phyloP scores from a whole-genome alignment of 2,329 filamentous ascomycete species.

The Fusarium sp. region DNA sequence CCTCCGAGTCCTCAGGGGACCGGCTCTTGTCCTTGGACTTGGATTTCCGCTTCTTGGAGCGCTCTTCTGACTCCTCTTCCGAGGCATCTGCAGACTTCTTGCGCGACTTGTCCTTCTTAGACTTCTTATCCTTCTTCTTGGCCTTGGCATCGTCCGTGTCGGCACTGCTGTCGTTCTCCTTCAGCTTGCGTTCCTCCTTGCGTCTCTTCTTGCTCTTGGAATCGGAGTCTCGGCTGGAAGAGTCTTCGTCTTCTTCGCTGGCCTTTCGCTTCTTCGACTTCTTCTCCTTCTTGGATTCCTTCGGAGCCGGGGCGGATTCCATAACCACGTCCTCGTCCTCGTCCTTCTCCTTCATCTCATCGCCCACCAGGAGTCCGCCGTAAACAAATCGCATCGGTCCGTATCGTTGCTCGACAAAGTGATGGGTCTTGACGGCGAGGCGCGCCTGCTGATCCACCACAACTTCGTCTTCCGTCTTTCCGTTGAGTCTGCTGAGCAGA shows the following conservation, averaged over 20 bases:
- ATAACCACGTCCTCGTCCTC: constrained; percentile 37
- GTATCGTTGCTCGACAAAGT: constrained; percentile 81
- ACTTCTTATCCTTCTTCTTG: constrained; percentile 53
- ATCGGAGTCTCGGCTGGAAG: constrained; percentile 45
- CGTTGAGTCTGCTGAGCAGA: constrained; percentile 88
- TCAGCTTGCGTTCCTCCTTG: constrained; percentile 52
- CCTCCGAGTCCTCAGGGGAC: constrained; percentile 43
- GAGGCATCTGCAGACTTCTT: constrained; percentile 36
- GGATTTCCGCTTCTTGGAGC: constrained; percentile 50
- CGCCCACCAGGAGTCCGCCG: constrained; percentile 77
- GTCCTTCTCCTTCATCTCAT: constrained; percentile 61
- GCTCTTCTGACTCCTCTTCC: constrained; percentile 43
- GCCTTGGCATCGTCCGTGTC: constrained; percentile 35
- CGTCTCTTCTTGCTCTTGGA: constrained; percentile 52
- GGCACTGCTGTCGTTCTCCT: constrained; percentile 40
- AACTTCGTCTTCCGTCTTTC: constrained; percentile 80
- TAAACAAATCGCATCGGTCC: constrained; percentile 87
- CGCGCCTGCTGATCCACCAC: constrained; percentile 76
- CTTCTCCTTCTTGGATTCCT: constrained; percentile 55
- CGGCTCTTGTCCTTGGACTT: constrained; percentile 45
- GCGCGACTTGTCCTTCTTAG: constrained; percentile 55
- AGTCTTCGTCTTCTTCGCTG: constrained; percentile 51
- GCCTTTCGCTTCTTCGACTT: constrained; percentile 64
- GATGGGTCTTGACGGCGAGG: constrained; percentile 76
- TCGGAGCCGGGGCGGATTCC: constrained; percentile 36